Conservation (phyloP, 495 filamentous ascomycete species). For the Talaromyces thailandensis region DNA sequence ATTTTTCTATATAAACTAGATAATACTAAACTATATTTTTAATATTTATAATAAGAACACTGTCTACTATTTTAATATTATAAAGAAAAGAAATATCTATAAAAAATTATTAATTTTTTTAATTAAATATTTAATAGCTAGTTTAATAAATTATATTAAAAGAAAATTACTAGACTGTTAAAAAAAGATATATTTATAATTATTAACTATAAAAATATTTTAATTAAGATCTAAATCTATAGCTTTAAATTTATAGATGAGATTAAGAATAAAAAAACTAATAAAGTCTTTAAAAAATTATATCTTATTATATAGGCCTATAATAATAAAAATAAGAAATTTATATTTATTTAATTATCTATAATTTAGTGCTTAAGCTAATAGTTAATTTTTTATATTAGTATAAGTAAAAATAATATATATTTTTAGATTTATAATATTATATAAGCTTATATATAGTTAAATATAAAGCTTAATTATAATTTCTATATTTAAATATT, state of each 20-base stretch:
- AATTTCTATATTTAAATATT: background rate
- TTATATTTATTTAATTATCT: background rate
- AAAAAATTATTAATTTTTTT: background rate
- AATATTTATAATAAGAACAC: background rate
- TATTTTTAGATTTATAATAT: background rate
- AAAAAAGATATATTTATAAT: background rate
- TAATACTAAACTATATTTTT: background rate
- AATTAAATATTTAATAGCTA: background rate
- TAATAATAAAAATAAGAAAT: background rate
- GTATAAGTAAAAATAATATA: background rate
- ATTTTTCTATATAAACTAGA: background rate
- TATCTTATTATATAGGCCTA: background rate
- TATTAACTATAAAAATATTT: background rate
- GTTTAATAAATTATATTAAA: background rate
- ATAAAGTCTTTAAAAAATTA: background rate
- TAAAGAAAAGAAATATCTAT: background rate
- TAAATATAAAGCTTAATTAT: background rate
- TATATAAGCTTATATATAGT: background rate
- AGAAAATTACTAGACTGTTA: background rate
- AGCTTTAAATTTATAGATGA: background rate
- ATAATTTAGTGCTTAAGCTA: background rate
- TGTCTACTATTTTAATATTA: background rate
- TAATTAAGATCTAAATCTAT: background rate
- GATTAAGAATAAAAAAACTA: background rate
- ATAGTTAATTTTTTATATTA: background rate